phyloP scores from a whole-genome alignment of 2,329 filamentous ascomycete species.

The Aspergillus sclerotialis region DNA sequence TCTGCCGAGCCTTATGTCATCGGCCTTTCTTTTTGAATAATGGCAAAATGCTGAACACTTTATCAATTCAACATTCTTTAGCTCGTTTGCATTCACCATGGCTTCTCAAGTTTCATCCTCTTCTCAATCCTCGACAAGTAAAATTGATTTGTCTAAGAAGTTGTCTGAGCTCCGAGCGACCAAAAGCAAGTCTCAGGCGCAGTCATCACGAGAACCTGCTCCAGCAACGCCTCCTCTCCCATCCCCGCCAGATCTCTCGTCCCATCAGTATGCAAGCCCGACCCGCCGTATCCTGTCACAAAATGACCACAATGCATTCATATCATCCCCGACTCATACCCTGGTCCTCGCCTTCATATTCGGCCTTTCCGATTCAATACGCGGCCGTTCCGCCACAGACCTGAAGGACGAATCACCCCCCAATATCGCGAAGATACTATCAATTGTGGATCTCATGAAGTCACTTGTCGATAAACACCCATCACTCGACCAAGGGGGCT shows the following conservation, averaged over 20 bases:
- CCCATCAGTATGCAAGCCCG: constrained; percentile 59
- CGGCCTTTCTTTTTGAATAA: neutral
- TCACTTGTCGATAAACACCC: constrained; percentile 62
- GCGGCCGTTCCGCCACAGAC: constrained; percentile 35
- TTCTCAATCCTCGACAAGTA: constrained; percentile 11
- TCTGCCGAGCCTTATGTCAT: constrained; percentile 1
- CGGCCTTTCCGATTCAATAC: constrained; percentile 72
- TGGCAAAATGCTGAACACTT: no score
- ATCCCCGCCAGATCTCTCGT: constrained; percentile 55
- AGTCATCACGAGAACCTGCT: constrained; percentile 45
- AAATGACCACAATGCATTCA: constrained; percentile 74
- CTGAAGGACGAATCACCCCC: constrained; percentile 36
- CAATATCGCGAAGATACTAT: constrained; percentile 57
- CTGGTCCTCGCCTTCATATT: constrained; percentile 83
- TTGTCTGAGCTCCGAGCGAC: constrained; percentile 30
- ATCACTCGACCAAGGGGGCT: constrained; percentile 77
- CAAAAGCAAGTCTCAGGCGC: constrained; percentile 23
- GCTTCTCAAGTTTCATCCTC: neutral
- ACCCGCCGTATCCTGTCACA: constrained; percentile 73
- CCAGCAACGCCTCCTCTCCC: constrained; percentile 71
- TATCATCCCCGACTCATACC: constrained; percentile 65
- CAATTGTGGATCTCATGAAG: constrained; percentile 64
- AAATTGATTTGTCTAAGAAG: constrained; percentile 35
- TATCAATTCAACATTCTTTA: no score
- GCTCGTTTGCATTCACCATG: no score